phyloP scores from a whole-genome alignment of 306 rosid genomes.

The Glycyrrhiza uralensis region DNA sequence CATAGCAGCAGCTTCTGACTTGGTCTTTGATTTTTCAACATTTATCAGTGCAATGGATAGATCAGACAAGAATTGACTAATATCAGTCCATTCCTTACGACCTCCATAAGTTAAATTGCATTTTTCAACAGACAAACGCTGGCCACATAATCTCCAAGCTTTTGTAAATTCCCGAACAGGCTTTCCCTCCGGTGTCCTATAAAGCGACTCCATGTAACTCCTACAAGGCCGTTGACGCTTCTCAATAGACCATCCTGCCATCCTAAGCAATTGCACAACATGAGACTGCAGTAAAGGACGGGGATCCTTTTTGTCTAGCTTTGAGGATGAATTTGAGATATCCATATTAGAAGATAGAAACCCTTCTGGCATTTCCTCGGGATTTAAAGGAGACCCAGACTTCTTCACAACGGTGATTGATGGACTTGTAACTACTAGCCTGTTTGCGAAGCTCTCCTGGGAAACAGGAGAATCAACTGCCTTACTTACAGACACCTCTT shows the following conservation, averaged over 20 bases:
- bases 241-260: slow-evolving; percentile 83
- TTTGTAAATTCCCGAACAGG: slow-evolving; percentile 69
- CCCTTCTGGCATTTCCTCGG: slow-evolving; percentile 45
- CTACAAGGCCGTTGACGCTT: slow-evolving; percentile 74
- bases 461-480: slow-evolving; percentile 78
- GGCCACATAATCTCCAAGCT: slow-evolving; percentile 89
- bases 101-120: slow-evolving; percentile 36
- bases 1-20: slow-evolving; percentile 35
- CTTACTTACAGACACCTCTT: slow-evolving; percentile 46
- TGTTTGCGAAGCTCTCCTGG: slow-evolving; percentile 80
- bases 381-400: slow-evolving; percentile 48
- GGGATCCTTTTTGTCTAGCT: slow-evolving; percentile 52
- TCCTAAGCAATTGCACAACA: slow-evolving; percentile 51
- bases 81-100: slow-evolving; percentile 61
- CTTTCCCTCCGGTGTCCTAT: slow-evolving; percentile 80
- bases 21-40: slow-evolving; percentile 52
- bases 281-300: slow-evolving; percentile 62
- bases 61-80: slow-evolving; percentile 75
- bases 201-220: slow-evolving; percentile 59
- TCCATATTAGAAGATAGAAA: slow-evolving; percentile 36
- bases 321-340: slow-evolving; percentile 35
- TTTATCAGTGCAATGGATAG: slow-evolving; percentile 52
- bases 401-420: slow-evolving; percentile 40
- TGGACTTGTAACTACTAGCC: slow-evolving; percentile 58
- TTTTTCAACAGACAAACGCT: slow-evolving; percentile 53